Evolutionary conservation across 2,329 filamentous ascomycete species (phyloP).

Genomic region (Calonectria leucothoes): DNA sequence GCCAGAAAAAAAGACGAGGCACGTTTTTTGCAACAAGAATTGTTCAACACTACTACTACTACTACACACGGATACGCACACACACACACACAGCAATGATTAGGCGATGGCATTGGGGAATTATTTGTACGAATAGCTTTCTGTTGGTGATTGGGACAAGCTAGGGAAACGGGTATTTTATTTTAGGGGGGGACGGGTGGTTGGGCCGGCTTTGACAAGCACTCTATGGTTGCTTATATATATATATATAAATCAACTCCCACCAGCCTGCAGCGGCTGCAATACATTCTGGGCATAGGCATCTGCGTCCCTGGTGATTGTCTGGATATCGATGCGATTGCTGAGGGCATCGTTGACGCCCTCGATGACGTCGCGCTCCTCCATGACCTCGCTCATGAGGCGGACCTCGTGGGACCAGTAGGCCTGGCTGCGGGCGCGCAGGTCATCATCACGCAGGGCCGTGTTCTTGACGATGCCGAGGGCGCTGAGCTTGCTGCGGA

Average conservation of each 20-base stretch:
- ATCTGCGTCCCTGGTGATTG: slow-evolving; percentile 73
- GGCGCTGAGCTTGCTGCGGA: slow-evolving; percentile 76
- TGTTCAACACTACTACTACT: slow-evolving; percentile 21
- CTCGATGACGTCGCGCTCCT: slow-evolving; percentile 80
- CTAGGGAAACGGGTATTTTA: slow-evolving; percentile 12
- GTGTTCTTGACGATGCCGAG: slow-evolving; percentile 85
- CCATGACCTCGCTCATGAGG: slow-evolving; percentile 79
- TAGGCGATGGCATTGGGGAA: slow-evolving; percentile 22
- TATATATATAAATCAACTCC: slow-evolving; percentile 26
- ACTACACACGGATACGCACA: slow-evolving; percentile 25
- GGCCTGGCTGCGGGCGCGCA: slow-evolving; percentile 73
- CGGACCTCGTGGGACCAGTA: slow-evolving; percentile 87
- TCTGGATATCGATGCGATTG: slow-evolving; percentile 71
- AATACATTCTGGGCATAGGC: slow-evolving; percentile 63
- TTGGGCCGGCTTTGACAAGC: not conserved
- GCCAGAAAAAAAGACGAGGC: slow-evolving; percentile 28
- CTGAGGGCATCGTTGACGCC: slow-evolving; percentile 76
- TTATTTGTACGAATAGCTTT: slow-evolving; percentile 44
- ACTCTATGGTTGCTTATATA: not conserved
- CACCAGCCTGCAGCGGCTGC: slow-evolving; percentile 43
- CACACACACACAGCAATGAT: slow-evolving; percentile 5
- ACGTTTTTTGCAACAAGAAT: slow-evolving; percentile 26
- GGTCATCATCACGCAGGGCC: slow-evolving; percentile 75
- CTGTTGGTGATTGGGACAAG: slow-evolving; percentile 38
- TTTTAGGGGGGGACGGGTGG: not conserved